Evolutionary conservation across 257 asterid genomes (phyloP), one percentile per base, ranked within the genome.

Genomic region (Fraxinus pennsylvanica): DNA sequence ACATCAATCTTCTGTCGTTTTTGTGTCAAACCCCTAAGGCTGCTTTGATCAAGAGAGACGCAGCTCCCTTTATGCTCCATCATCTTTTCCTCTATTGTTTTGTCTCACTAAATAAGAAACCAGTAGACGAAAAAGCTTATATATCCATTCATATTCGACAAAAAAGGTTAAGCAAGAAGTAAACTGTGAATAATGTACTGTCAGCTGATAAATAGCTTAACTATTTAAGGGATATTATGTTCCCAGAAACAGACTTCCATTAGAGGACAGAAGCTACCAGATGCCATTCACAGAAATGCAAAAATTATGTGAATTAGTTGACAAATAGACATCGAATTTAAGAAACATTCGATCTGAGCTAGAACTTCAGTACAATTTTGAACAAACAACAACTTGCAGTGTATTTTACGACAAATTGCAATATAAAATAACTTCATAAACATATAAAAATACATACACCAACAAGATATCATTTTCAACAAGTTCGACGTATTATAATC

Each of bases 51-150:
- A 45, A 87, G 79, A 15, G 97, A 74, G 74, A 89, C 35, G 1
- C 85, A 88, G 82, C 90, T 83, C 82, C 96, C 80, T 68, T 94
- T 94, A 69, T 90, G 97, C 81, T 90, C 94, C 97, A 94, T 91
- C 97, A 90, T 94, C 87, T 86, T 88, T 81, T 79, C 73, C 74
- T 71, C 81, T 65, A 41, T 45, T 32, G 43, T 36, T 78, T 73
- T 68, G 67, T 76, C 80, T 80, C 78, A 29, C 84, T 81, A 39
- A 29, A 30, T 1, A 30, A 30, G 22, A 22, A 7, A 17, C 39
- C 38, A 41, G 54, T 45, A 35, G 30, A 33, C 38, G 39, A 27
- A 73, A 79, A 33, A 36, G 30, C 30, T 19, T 0, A 43, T 17
- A 81, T 38, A 9, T 38, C 41, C 41, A 7, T 38, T 38, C 7